Base-by-base conservation (phyloP, 2,329 filamentous ascomycete species). In the Dothideomycetes sp. region DNA sequence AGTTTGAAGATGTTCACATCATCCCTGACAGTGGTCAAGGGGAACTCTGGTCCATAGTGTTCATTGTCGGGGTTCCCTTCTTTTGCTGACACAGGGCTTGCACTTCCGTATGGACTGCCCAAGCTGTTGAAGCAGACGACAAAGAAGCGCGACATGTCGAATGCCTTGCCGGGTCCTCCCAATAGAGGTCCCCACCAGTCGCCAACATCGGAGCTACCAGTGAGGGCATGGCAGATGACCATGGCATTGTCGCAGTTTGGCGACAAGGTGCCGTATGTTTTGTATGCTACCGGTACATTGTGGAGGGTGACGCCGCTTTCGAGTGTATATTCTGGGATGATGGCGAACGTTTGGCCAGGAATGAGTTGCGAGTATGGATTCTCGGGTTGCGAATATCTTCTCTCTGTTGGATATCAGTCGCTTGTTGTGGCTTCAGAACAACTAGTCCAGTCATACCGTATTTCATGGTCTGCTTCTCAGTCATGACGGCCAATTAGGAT, bases 1-100 rank as follows among this genome's bases (percentile, higher is more conserved):
- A 89, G 63, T 59, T 80, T 86, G 67, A 91, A 87, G 33, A 91
- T 70, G 49, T 84, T 87, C 39, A 96, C 89, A 65, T 98, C 91
- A 59, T 98, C 91, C 50, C 89, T 74, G 48, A 98, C 85, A 0
- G 91, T 96, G 1, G 91, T 95, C 48, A 98, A 67, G 33, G 91
- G 91, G 52, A 98, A 98, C 56, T 98, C 91, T 1, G 91, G 91
- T 0, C 91, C 91, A 56, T 98, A 98, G 51, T 76, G 75, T 13
- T 77, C 87, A 47, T 84, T 78, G 37, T 68, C 69, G 12, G 73
- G 65, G 52, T 93, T 76, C 11, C 87, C 87, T 55, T 95, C 81
- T 60, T 85, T 93, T 51, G 80, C 80, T 2, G 91, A 98, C 39
- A 89, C 84, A 1, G 85, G 84, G 57, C 84, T 89, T n/a, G 83